These are phyloP conservation scores for Didymella pomorum DNA, from an alignment of 2,329 filamentous ascomycete species.

Conservation along the genomic window DNA sequence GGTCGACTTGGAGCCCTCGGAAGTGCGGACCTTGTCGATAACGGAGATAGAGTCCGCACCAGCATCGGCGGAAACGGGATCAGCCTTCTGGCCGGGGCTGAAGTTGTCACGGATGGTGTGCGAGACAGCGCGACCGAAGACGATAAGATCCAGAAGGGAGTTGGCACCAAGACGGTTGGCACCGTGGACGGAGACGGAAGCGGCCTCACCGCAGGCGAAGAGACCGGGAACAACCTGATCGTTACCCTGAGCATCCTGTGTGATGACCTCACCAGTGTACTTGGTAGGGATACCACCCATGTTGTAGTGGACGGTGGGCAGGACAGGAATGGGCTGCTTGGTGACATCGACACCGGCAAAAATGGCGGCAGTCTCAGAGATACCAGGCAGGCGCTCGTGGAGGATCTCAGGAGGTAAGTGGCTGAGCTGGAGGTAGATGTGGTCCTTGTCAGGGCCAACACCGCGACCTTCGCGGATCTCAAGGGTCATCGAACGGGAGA, in stretches of 20 bases:
- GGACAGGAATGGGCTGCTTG: constrained; percentile 95
- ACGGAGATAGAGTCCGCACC: constrained; percentile 86
- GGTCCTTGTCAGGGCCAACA: constrained; percentile 96
- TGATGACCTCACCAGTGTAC: constrained; percentile 96
- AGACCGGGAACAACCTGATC: constrained; percentile 95
- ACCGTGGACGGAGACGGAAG: constrained; percentile 96
- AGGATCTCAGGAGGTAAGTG: constrained; percentile 92
- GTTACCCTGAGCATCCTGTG: constrained; percentile 82
- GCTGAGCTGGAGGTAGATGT: constrained; percentile 97
- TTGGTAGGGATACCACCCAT: constrained; percentile 99
- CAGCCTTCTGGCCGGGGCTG: constrained; percentile 80
- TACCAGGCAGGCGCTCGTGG: constrained; percentile 95
- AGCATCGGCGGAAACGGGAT: constrained; percentile 82
- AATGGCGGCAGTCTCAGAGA: constrained; percentile 97
- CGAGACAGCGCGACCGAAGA: constrained; percentile 96
- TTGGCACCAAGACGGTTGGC: constrained; percentile 98
- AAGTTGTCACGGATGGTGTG: constrained; percentile 97
- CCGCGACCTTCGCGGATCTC: constrained; percentile 97
- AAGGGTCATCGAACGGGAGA: constrained; percentile 97
- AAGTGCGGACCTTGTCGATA: constrained; percentile 84
- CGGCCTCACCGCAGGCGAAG: constrained; percentile 95
- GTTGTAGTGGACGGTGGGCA: constrained; percentile 99
- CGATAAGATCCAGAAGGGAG: constrained; percentile 95
- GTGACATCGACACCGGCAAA: constrained; percentile 96
- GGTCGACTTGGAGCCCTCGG: constrained; percentile 85